phyloP scores from a whole-genome alignment of 257 asterid species.

The Vinca minor region DNA sequence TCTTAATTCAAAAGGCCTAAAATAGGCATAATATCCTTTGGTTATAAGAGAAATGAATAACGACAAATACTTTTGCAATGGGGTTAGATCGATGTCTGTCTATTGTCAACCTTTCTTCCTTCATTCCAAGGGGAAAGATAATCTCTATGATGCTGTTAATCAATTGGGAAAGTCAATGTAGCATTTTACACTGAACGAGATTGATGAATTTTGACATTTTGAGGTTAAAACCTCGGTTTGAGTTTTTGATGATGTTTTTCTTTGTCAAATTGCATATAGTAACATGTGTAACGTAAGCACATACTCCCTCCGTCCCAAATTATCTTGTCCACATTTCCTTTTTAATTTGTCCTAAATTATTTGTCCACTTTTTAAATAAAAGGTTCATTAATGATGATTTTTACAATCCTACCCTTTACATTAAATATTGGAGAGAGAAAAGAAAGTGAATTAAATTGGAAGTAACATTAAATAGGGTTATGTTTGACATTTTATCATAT shows the following conservation, averaged over 20 bases:
- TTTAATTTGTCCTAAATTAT: too few relatives aligned
- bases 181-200: constrained; percentile 8
- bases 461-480: too few relatives aligned
- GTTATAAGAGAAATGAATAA: not conserved
- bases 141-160: not conserved
- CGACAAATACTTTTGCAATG: not conserved
- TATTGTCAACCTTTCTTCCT: not conserved
- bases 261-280: not conserved
- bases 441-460: too few relatives aligned
- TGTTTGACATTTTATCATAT: too few relatives aligned
- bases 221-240: not conserved
- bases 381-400: too few relatives aligned
- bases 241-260: not conserved
- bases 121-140: not conserved
- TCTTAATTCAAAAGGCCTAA: not conserved
- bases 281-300: not conserved
- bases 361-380: too few relatives aligned
- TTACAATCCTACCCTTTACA: too few relatives aligned
- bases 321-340: too few relatives aligned
- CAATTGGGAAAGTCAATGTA: not conserved
- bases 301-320: too few relatives aligned
- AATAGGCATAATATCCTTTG: not conserved
- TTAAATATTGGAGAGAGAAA: too few relatives aligned
- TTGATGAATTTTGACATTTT: constrained; percentile 11
- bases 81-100: not conserved